Base-by-base conservation (phyloP, 805 yeast species). In the Saccharomycopsis sp. region DNA sequence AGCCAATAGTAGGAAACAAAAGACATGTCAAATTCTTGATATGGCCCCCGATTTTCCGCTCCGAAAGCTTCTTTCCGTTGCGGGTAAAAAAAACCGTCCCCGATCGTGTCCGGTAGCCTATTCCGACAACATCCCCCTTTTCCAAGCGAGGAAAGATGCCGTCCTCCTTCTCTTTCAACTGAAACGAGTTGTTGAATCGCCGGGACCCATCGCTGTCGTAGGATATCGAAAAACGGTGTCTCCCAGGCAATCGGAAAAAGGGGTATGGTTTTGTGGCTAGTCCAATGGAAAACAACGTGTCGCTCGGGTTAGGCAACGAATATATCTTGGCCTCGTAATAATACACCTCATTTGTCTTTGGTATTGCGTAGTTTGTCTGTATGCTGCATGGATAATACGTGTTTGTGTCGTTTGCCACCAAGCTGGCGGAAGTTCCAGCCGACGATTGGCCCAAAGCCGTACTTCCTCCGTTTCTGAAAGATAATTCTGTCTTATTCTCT, bases 71-170 rank as follows among this genome's bases (percentile, higher is more conserved):
- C 68, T 90, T 90, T 29, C 99, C 99, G 66, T 94, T 94, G 63
- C 97, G 79, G 0, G 99, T 94, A 76, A 91, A 94, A 66, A 94
- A 94, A 0, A 94, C 79, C 0, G 96, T 84, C 1, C 97, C 96
- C 16, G 89, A 77, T 51, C 90, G 76, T 1, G 89, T 83, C 60
- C 92, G 79, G 67, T 89, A 87, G 0, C 99, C 99, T 29, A 92
- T 81, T 1, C 99, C 99, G 14, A 94, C 78, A 34, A 94, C 95
- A 70, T 94, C 99, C 34, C 97, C 97, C 62, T 87, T 83, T 40
- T 81, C 78, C 52, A 85, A 71, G 23, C 70, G 64, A 0, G 96
- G 92, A 58, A 83, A 78, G 65, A 84, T 64, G 64, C 79, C 60
- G 67, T 79, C 61, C 68, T 89, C 71, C 64, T 73, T 65, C 58